Evolutionary conservation across 2,329 filamentous ascomycete genomes (phyloP), one percentile per base, ranked within the genome.

Genomic region (Cordyceps pruinosa): DNA sequence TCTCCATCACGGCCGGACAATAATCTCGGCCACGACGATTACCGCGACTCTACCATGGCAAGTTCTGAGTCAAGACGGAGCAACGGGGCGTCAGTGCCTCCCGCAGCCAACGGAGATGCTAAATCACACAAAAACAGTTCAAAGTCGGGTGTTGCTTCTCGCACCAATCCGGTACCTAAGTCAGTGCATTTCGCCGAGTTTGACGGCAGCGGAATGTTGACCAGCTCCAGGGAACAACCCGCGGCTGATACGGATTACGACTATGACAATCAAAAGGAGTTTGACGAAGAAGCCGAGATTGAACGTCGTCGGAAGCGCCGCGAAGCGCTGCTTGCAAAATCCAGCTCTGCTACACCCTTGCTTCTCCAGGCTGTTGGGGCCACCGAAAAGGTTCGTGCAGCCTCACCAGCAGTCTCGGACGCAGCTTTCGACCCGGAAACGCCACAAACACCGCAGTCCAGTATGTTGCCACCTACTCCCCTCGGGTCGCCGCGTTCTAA

Each of bases 291-390:
- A 61, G 86, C 88, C 63, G 80, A 93, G 66, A 88, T 96, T 66
- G 89, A 95, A 70, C 86, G 90, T 66, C 88, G 92, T 56, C 87
- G 91, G 28, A 90, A 88, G 68, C 84, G 88, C 58, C 86, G 92
- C 62, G 89, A 94, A 73, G 89, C 90, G 62, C 88, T 96, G 61
- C 83, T 90, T 68, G 88, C 89, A 69, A 95, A 91, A 75, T 88
- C 90, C 66, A 85, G 84, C 63, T 85, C 87, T 65, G 82, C 85
- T 52, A 86, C 86, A 50, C 87, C 89, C 52, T 78, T 93, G 66
- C 81, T 89, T 60, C 83, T 93, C 61, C 86, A 92, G 72, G 87
- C 88, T 58, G 76, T 93, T 39, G 83, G 86, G 62, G 79, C 82
- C 58, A 77, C 81, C 49, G 83, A 81, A 62, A 85, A 82, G 61